Percentiles rank a stretch among this genome's conserved stretches.
Evolutionary conservation across 768 basidiomycete species (phyloP).

Genomic region (Pleurotus eryngii): DNA sequence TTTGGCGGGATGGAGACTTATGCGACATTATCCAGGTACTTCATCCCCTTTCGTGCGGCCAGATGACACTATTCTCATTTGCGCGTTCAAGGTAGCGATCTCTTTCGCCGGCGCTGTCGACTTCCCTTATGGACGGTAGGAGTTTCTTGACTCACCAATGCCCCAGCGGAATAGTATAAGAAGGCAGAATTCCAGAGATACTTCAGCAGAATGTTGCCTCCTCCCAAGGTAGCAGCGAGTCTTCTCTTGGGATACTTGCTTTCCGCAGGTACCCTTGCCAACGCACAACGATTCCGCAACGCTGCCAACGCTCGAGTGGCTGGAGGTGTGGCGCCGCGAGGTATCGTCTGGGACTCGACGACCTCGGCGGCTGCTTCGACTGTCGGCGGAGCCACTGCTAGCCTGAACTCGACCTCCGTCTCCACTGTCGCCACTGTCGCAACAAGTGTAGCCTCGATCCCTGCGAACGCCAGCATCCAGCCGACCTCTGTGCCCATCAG

Average conservation of each 20-base stretch:
- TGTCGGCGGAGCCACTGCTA: background rate
- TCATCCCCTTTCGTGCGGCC: background rate
- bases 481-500: too few species aligned
- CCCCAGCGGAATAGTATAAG: background rate
- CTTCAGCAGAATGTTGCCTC: background rate
- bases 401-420: background rate
- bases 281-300: conserved; percentile 3
- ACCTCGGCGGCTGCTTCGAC: background rate
- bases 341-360: background rate
- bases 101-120: background rate
- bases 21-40: background rate
- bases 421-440: background rate
- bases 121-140: background rate
- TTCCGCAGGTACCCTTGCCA: background rate
- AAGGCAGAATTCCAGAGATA: background rate
- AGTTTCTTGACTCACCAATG: background rate
- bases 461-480: too few species aligned
- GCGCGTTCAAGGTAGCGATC: too few species aligned
- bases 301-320: background rate
- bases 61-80: too few species aligned
- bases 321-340: background rate
- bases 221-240: background rate
- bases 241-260: background rate
- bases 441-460: background rate
- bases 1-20: background rate